Percentiles rank a stretch among this genome's conserved stretches.
phyloP scores from a whole-genome alignment of 306 rosid genomes.

The Trichosanthes truncata region DNA sequence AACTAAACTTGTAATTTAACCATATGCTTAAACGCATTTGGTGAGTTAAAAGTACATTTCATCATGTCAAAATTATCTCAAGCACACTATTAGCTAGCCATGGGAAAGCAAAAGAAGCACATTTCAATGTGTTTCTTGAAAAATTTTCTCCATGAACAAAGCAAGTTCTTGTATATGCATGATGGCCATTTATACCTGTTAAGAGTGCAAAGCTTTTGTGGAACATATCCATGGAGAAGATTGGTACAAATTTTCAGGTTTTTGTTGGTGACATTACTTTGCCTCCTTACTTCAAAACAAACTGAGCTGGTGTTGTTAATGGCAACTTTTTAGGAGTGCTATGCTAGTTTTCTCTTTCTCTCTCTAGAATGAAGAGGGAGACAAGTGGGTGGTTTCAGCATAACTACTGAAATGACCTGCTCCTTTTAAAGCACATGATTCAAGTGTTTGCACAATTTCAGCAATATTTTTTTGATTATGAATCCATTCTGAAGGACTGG shows the following conservation, averaged over 20 bases:
- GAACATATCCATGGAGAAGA: neutral
- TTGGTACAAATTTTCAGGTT: neutral
- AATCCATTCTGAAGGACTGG: no score
- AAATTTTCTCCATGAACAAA: neutral
- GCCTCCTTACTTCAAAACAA: neutral
- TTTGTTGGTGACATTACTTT: neutral
- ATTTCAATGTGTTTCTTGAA: neutral
- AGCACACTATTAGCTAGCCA: no score
- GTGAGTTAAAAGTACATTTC: no score
- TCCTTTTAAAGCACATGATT: neutral
- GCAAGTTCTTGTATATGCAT: neutral
- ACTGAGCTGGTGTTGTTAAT: slow-evolving; percentile 4
- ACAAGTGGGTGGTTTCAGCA: neutral
- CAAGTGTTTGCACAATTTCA: no score
- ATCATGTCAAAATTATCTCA: no score
- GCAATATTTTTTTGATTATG: no score
- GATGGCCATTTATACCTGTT: neutral
- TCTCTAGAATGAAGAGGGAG: slow-evolving; percentile 4
- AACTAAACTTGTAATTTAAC: no score
- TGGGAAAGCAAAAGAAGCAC: neutral
- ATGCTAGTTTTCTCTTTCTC: neutral
- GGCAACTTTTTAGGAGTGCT: neutral
- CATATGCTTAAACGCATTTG: no score
- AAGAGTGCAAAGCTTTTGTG: neutral
- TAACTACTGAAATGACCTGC: neutral